Percentiles rank a stretch among this genome's conserved stretches.
Conservation (phyloP, 768 basidiomycete genomes). For the Roridomyces roridus region DNA sequence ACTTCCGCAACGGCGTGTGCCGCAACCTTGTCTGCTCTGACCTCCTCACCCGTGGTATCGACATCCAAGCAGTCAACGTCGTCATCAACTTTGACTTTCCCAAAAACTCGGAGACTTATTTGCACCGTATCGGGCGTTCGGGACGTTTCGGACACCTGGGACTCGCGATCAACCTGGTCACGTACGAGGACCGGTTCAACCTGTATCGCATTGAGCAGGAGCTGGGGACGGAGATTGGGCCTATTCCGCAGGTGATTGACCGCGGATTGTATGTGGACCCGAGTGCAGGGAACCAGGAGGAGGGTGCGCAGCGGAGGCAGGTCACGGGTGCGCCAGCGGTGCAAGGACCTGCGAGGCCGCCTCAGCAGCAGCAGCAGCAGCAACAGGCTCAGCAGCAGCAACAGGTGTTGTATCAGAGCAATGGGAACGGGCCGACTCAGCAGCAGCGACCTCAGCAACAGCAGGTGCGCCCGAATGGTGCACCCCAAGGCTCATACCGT, state of each 20-base stretch:
- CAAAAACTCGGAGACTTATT: conserved; percentile 98
- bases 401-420: conserved; percentile 44
- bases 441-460: conserved; percentile 23
- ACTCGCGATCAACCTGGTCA: conserved; percentile 96
- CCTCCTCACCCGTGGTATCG: conserved; percentile 97
- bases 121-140: conserved; percentile 97
- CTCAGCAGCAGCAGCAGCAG: conserved; percentile 36
- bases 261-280: conserved; percentile 94
- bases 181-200: conserved; percentile 97
- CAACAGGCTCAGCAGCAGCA: conserved; percentile 31
- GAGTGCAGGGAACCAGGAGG: conserved; percentile 48
- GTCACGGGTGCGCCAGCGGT: conserved; percentile 14
- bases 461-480: conserved; percentile 27
- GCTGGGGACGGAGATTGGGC: conserved; percentile 96
- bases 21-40: conserved; percentile 98
- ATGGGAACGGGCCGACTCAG: conserved; percentile 28
- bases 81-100: conserved; percentile 99
- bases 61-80: conserved; percentile 99
- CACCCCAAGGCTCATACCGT: conserved; percentile 39
- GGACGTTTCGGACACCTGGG: conserved; percentile 98
- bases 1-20: conserved; percentile 98
- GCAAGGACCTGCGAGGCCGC: conserved; percentile 15
- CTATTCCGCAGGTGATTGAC: conserved; percentile 92
- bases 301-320: conserved; percentile 36
- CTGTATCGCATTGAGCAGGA: conserved; percentile 98